Evolutionary conservation across 768 basidiomycete species (phyloP), one percentile per base, ranked within the genome.

Genomic region (Boletus speciosus): DNA sequence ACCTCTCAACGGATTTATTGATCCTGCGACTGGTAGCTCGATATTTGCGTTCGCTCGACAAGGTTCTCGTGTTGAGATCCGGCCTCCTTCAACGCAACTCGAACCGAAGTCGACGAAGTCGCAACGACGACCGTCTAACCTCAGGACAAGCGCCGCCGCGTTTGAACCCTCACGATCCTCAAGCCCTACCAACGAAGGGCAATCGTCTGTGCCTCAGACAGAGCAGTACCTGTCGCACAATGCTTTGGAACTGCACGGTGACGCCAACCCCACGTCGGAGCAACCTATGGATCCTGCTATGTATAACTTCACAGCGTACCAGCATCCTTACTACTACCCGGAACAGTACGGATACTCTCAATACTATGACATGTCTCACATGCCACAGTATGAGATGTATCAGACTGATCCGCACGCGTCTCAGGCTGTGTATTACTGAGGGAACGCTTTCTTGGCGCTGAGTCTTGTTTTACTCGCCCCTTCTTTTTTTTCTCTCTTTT

Each of bases 31-130:
- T 34, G 86, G 85, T 23, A 75, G 77, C 14, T 81, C 88, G n/a
- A 80, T 90, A 23, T 90, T 91, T 66, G 77, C 85, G 5, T 82
- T 86, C 63, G 85, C 88, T 34, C 81, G 88, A 19, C 83, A 87
- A 66, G 81, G 79, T 53, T 80, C 83, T 21, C 85, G 88, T 45
- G 71, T 91, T 51, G 84, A 88, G 70, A 91, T 91, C 47, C 85
- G 88, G 54, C 81, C 86, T 12, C 88, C 82, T 2, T 49, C 65
- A n/a, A 47, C 64, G 1, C 66, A 64, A 32, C 52, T 60, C 5
- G 71, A 72, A 16, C 37, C 46, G 1, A 69, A 68, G 59, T 40
- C 54, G 37, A 14, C 48, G 1, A 71, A 61, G 52, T 51, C 61
- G 14, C 58, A 60, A 41, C 68, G 64, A 44, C 66, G 72, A 52